phyloP scores from a whole-genome alignment of 2,329 filamentous ascomycete species.

The Cadophora gregata region DNA sequence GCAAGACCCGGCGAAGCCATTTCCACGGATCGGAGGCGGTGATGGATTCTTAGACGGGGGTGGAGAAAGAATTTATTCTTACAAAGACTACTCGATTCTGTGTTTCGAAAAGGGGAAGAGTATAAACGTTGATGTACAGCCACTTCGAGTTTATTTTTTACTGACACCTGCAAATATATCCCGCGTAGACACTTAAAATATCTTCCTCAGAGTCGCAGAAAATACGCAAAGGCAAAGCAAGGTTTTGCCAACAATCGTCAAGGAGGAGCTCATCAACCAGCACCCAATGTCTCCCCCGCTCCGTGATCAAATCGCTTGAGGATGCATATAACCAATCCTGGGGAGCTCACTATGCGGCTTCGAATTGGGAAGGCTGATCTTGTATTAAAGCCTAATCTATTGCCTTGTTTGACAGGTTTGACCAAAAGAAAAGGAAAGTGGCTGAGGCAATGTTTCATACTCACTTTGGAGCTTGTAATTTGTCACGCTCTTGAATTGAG shows the following conservation, averaged over 20 bases:
- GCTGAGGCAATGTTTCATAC: not conserved
- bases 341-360: too few species aligned
- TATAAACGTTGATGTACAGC: not conserved
- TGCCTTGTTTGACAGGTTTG: not conserved
- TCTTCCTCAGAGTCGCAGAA: not conserved
- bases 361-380: conserved; percentile 33
- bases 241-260: not conserved
- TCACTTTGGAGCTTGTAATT: not conserved
- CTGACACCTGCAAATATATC: not conserved
- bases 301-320: conserved; percentile 27
- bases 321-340: too few species aligned
- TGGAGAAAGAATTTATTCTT: not conserved
- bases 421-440: not conserved
- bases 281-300: conserved; percentile 36
- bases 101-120: not conserved
- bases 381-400: conserved; percentile 13
- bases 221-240: not conserved
- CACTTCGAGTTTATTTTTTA: too few species aligned
- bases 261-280: not conserved
- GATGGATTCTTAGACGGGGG: not conserved
- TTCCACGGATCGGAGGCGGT: not conserved
- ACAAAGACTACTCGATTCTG: not conserved
- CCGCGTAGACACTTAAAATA: not conserved
- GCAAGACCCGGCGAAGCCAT: not conserved
- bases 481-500: too few species aligned